These are phyloP conservation scores for Tylopilus orsonianus DNA, from an alignment of 1,284 basidiomycete species.

Conservation along the genomic window DNA sequence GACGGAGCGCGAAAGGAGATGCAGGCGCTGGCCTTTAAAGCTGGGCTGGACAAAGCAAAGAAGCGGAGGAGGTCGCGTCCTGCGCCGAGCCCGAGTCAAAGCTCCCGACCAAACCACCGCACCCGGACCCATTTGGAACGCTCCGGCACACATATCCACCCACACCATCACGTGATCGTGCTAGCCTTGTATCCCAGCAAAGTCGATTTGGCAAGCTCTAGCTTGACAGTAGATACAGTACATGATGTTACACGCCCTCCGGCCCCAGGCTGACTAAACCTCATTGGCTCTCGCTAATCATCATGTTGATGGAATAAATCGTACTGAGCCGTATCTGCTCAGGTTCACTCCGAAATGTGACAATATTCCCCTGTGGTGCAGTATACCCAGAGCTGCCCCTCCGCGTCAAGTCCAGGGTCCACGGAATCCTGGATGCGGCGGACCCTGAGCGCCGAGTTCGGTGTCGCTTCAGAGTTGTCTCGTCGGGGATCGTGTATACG, in stretches of 20 bases:
- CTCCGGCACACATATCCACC: slow-evolving; percentile 9
- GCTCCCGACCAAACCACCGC: slow-evolving; percentile 15
- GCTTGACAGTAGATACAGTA: neutral
- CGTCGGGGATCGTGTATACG: neutral
- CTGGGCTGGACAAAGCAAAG: slow-evolving; percentile 12
- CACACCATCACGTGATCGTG: slow-evolving; percentile 24
- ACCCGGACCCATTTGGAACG: slow-evolving; percentile 35
- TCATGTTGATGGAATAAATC: neutral
- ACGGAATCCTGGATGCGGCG: neutral
- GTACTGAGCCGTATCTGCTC: slow-evolving; percentile 1
- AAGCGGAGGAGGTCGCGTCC: slow-evolving; percentile 37
- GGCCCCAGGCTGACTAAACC: neutral
- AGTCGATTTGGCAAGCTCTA: slow-evolving; percentile 8
- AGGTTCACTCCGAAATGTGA: neutral
- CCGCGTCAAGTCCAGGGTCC: neutral
- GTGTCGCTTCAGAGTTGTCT: too few relatives aligned
- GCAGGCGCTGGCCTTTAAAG: slow-evolving; percentile 10
- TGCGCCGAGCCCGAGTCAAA: slow-evolving; percentile 34
- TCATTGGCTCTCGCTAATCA: neutral
- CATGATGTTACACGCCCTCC: neutral
- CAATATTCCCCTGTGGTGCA: neutral
- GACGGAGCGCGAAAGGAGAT: neutral
- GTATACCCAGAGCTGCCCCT: neutral
- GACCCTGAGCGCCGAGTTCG: neutral
- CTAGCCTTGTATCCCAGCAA: neutral